A percentile compares a stretch with the other conserved stretches of the same genome.
phyloP scores from a whole-genome alignment of 2,329 filamentous ascomycete species.

The Neocucurbitaria cava region DNA sequence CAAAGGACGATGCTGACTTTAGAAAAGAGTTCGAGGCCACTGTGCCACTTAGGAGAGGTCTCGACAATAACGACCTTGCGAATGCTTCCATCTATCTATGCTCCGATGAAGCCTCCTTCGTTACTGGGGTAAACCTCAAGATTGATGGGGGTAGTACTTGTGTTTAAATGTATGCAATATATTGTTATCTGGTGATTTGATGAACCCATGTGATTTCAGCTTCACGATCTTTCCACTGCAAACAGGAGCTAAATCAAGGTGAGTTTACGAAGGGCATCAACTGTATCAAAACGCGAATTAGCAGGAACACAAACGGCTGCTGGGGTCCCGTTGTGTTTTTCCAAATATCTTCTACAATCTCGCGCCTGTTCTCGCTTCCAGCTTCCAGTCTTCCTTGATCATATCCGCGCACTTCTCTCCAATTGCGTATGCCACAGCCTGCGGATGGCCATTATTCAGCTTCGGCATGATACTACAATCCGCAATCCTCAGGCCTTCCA shows the following conservation, averaged over 20 bases:
- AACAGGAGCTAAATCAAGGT: background rate
- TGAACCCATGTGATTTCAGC: background rate
- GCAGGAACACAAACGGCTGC: background rate
- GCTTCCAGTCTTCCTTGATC: background rate
- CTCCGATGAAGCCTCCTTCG: background rate
- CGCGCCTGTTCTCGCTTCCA: background rate
- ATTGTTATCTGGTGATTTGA: background rate
- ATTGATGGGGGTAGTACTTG: background rate
- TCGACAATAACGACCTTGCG: background rate
- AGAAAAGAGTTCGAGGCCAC: background rate
- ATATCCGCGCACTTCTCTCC: background rate
- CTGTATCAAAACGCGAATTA: background rate
- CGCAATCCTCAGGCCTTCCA: background rate
- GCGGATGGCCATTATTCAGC: constrained; percentile 3
- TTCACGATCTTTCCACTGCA: background rate
- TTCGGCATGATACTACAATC: constrained; percentile 3
- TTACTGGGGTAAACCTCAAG: background rate
- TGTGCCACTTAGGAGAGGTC: background rate
- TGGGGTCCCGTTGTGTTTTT: background rate
- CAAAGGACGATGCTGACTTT: background rate
- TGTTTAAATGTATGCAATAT: background rate
- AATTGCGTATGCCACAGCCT: background rate
- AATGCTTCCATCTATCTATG: background rate
- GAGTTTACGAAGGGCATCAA: background rate
- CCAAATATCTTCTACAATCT: background rate